These are phyloP conservation scores for Cydonia oblonga DNA, from an alignment of 331 rosid genomes.

Conservation along the genomic window DNA sequence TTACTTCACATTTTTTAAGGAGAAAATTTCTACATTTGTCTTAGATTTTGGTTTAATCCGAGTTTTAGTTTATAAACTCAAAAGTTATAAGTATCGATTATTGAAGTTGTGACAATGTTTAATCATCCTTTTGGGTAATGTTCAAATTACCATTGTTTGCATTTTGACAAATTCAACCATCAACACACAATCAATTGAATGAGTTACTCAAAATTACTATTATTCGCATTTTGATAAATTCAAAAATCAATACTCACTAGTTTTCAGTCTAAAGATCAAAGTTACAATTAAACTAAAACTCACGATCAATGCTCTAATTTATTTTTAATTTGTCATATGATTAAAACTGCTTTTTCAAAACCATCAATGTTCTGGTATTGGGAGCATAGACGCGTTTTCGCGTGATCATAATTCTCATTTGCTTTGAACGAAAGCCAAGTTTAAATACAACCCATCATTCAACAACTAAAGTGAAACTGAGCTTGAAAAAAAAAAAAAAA, in stretches of 20 bases:
- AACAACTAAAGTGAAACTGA: not conserved
- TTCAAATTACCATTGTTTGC: too few relatives aligned
- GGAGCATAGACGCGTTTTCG: conserved; percentile 50
- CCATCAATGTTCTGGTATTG: not conserved
- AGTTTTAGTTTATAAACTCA: not conserved
- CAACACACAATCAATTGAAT: too few relatives aligned
- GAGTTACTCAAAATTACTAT: too few relatives aligned
- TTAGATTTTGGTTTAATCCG: not conserved
- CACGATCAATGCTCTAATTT: not conserved
- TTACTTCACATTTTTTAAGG: not conserved
- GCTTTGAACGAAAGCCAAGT: conserved; percentile 34
- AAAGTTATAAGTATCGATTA: not conserved
- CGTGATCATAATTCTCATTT: conserved; percentile 16
- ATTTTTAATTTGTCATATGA: too few relatives aligned
- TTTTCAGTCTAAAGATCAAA: too few relatives aligned
- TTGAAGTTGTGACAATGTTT: not conserved
- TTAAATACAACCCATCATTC: not conserved
- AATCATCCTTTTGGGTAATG: not conserved
- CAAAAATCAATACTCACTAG: not conserved
- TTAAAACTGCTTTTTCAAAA: not conserved
- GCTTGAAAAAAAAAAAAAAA: too few relatives aligned
- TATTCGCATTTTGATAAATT: too few relatives aligned
- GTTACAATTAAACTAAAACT: too few relatives aligned
- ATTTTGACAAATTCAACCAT: not conserved
- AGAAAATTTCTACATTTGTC: not conserved